phyloP scores from a whole-genome alignment of 2,329 filamentous ascomycete genomes.

The Pseudogymnoascus sp. region DNA sequence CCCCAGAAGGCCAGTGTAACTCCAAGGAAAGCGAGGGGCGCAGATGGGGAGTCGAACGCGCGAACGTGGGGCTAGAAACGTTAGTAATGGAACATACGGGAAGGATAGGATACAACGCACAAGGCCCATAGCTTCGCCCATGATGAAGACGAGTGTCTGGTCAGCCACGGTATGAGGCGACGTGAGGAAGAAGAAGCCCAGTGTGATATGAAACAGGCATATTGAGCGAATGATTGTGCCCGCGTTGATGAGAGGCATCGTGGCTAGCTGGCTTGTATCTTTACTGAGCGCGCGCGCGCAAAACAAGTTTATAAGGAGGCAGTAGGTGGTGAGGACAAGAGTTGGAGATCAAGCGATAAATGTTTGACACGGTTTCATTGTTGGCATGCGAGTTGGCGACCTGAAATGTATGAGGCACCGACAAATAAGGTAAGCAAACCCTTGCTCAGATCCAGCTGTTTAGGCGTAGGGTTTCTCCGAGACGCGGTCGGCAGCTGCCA shows the following conservation, averaged over 20 bases:
- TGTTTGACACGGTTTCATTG: constrained; percentile 5
- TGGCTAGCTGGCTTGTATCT: constrained; percentile 16
- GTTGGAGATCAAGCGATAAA: neutral
- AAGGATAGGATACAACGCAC: constrained; percentile 37
- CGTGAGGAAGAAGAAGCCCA: constrained; percentile 76
- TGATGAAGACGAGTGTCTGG: constrained; percentile 69
- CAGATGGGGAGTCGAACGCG: constrained; percentile 58
- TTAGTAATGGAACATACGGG: constrained; percentile 9
- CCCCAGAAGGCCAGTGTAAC: constrained; percentile 55
- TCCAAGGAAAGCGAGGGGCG: constrained; percentile 67
- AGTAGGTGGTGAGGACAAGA: neutral
- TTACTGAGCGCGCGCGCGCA: neutral
- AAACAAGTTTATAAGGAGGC: neutral
- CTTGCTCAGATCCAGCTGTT: constrained; percentile 1
- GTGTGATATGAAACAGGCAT: constrained; percentile 74
- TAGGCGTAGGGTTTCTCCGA: constrained; percentile 10
- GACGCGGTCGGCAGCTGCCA: neutral
- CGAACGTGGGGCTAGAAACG: constrained; percentile 50
- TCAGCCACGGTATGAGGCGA: constrained; percentile 64
- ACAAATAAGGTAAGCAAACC: constrained; percentile 7
- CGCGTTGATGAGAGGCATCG: constrained; percentile 74
- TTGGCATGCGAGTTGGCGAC: constrained; percentile 5
- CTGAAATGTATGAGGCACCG: neutral
- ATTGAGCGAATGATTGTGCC: constrained; percentile 73
- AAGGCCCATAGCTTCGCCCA: constrained; percentile 77